These are phyloP conservation scores for Uronychia binucleata DNA, from an alignment of 73 alveolate genomes.

Conservation along the genomic window DNA sequence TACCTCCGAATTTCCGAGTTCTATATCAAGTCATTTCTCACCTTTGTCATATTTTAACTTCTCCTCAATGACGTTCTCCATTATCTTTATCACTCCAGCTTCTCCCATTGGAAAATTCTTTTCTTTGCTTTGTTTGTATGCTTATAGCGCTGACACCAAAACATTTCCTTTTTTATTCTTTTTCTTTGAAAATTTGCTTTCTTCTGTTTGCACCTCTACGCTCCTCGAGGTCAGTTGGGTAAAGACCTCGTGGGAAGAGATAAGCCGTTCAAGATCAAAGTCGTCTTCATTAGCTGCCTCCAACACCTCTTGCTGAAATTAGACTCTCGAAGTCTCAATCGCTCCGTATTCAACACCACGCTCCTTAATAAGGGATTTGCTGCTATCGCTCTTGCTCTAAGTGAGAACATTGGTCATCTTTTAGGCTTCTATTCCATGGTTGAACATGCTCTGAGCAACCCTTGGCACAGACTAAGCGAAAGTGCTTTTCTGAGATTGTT, in stretches of 20 bases:
- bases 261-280: not conserved
- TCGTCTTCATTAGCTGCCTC: not conserved
- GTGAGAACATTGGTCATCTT: not conserved
- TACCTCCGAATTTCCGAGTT: constrained; percentile 3
- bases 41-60: constrained; percentile 38
- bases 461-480: not conserved
- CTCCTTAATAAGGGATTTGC: not conserved
- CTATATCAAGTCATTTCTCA: not conserved
- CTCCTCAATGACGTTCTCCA: constrained; percentile 39
- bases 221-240: not conserved
- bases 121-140: constrained; percentile 6
- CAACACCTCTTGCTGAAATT: not conserved
- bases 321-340: not conserved
- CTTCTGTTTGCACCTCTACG: not conserved
- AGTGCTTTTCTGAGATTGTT: not conserved
- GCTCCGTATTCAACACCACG: not conserved
- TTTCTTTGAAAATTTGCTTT: not conserved
- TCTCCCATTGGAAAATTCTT: constrained; percentile 31
- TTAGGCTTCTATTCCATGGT: not conserved
- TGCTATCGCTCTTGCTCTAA: not conserved
- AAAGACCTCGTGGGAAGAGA: not conserved
- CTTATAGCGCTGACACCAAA: constrained; percentile 9
- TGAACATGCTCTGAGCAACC: not conserved
- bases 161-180: constrained; percentile 1
- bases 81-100: constrained; percentile 5